A percentile compares a stretch with the other conserved stretches of the same genome.
Conservation (phyloP, 768 basidiomycete genomes). For the Mycena pura region DNA sequence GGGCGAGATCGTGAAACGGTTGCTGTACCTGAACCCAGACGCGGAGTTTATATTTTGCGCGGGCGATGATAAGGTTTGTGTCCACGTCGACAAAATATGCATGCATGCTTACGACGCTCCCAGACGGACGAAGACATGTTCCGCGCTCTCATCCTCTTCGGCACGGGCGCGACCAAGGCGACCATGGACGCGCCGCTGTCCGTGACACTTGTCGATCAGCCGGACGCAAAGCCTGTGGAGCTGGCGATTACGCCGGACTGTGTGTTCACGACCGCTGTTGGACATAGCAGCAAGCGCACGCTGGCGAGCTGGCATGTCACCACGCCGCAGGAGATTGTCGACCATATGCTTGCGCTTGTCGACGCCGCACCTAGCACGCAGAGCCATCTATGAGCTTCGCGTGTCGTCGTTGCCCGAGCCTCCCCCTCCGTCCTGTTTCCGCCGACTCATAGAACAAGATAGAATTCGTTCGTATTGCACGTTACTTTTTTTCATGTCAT, state of each 20-base stretch:
- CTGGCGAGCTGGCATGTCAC: constrained; percentile 93
- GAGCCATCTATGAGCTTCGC: background rate
- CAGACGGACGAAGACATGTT: constrained; percentile 99
- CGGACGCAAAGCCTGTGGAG: constrained; percentile 52
- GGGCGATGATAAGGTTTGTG: constrained; percentile 90
- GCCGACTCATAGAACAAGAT: too few species aligned
- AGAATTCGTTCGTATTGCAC: too few species aligned
- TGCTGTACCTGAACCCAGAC: constrained; percentile 91
- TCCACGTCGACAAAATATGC: too few species aligned
- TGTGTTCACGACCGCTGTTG: constrained; percentile 94
- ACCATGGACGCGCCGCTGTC: constrained; percentile 66
- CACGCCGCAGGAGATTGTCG: constrained; percentile 85
- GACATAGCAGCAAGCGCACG: constrained; percentile 87
- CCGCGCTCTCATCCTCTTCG: constrained; percentile 79
- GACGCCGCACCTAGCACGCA: constrained; percentile 13
- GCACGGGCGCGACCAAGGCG: constrained; percentile 48
- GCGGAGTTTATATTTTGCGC: constrained; percentile 97
- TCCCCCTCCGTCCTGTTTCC: too few species aligned
- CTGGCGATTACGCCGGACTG: constrained; percentile 70
- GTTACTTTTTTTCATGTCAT: too few species aligned
- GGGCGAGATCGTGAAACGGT: constrained; percentile 96
- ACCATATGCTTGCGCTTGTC: constrained; percentile 73
- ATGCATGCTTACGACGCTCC: too few species aligned
- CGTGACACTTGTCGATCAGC: constrained; percentile 57
- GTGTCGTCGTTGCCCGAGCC: too few species aligned